Evolutionary conservation across 352 stramenopile species (phyloP), one percentile per base, ranked within the genome.

Genomic region (Globisporangium nodosum): DNA sequence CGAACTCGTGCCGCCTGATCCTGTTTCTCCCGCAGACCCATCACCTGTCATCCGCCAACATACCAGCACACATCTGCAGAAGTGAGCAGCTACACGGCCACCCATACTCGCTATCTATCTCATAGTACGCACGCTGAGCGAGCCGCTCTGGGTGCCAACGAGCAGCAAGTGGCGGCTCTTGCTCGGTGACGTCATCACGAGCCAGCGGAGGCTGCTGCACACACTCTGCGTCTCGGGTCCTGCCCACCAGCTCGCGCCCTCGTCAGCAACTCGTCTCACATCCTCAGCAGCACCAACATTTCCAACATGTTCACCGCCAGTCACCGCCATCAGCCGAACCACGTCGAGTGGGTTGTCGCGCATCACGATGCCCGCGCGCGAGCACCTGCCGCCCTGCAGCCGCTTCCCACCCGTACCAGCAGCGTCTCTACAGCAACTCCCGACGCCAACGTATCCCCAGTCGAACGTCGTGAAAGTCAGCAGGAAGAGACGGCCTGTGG

Each of bases 341-440:
- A 56, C 42, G 3, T 78, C 63, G 0, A 85, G 51, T 9, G 67
- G 56, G 39, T 71, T 84, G 15, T 81, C 72, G 3, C 60, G 60
- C 30, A 54, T 49, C 9, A 54, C 48, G 30, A 79, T 61, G 0
- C 76, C 73, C 8, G 76, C 70, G 0, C 72, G 67, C 45, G 57
- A 77, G 13, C 66, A 68, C 3, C 43, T 24, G 2, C 56, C 60
- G 30, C 74, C 42, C 5, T 49, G 46, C 30, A 86, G 53, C 18
- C 76, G 59, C 47, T 70, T 78, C 5, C 31, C 21, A 16, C 2
- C 42, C 40, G 40, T 46, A n/a, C 16, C 43, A 48, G 43, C 18
- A 27, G 3, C 8, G 15, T 5, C 37, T 18, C 37, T 18, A 4
- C 37, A 4, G 37, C 37, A 6, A 15, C 37, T 43, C 0, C 45